Evolutionary conservation across 1,139 yeast species (phyloP).

Genomic region (Blastobotrys persicus): DNA sequence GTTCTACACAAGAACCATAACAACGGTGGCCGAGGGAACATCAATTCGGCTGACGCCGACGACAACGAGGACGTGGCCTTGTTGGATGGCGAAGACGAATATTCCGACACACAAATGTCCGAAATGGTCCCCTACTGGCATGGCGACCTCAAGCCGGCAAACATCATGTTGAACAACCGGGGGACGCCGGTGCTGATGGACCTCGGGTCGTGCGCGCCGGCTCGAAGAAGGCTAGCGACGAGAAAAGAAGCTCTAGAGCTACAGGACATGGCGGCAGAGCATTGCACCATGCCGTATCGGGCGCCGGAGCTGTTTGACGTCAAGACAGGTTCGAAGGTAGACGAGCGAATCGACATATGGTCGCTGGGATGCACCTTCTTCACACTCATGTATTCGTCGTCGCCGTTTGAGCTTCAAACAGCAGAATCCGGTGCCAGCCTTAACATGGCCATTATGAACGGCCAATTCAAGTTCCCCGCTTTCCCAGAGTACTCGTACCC

Average conservation of each 20-base stretch:
- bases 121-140: constrained; percentile 76
- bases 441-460: constrained; percentile 71
- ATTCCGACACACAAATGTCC: constrained; percentile 44
- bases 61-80: constrained; percentile 18
- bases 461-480: constrained; percentile 63
- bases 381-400: constrained; percentile 69
- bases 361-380: constrained; percentile 82
- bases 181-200: constrained; percentile 73
- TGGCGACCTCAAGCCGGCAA: constrained; percentile 84
- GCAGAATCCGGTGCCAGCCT: constrained; percentile 79
- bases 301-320: constrained; percentile 90
- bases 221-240: constrained; percentile 52
- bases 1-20: constrained; percentile 63
- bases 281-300: constrained; percentile 81
- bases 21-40: constrained; percentile 6
- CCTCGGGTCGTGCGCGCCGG: constrained; percentile 73
- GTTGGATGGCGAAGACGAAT: constrained; percentile 15
- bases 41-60: constrained; percentile 10
- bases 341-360: constrained; percentile 86
- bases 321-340: constrained; percentile 57
- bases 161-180: constrained; percentile 72
- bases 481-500: constrained; percentile 53
- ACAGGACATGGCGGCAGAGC: constrained; percentile 81
- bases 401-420: constrained; percentile 87
- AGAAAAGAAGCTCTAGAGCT: constrained; percentile 72